A percentile compares a stretch with the other conserved stretches of the same genome.
Evolutionary conservation across 2,329 filamentous ascomycete genomes (phyloP).

Genomic region (Hymenotorrendiella dingleyae): DNA sequence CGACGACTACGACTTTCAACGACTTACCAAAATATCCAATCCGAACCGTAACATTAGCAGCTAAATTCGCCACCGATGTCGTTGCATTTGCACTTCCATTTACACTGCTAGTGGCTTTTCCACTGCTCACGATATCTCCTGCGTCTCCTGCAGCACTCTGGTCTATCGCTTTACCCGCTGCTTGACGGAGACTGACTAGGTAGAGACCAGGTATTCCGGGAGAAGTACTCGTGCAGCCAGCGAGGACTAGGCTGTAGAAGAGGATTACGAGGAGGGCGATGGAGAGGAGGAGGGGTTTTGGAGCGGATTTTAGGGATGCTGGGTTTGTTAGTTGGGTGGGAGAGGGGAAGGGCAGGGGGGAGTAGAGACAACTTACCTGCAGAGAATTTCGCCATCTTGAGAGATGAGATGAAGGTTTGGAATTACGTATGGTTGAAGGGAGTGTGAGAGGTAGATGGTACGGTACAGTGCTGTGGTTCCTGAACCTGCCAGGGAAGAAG

Average conservation of each 20-base stretch:
- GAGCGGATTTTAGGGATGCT: neutral
- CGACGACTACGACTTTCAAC: neutral
- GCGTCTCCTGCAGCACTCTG: neutral
- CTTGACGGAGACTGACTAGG: conserved; percentile 2
- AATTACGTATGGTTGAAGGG: too few species aligned
- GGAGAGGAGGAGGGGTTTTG: neutral
- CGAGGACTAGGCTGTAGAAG: conserved; percentile 1
- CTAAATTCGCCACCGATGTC: conserved; percentile 1
- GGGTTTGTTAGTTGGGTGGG: neutral
- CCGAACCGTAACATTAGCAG: neutral
- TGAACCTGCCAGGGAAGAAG: neutral
- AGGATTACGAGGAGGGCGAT: neutral
- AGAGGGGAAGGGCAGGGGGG: neutral
- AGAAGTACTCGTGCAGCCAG: neutral
- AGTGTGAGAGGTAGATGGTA: too few species aligned
- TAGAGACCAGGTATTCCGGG: conserved; percentile 4
- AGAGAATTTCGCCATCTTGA: neutral
- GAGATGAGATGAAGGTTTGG: too few species aligned
- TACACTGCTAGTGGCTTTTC: neutral
- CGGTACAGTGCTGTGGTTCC: too few species aligned
- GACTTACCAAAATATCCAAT: conserved; percentile 6
- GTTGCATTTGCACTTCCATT: too few species aligned
- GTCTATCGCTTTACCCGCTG: neutral
- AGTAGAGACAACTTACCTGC: too few species aligned
- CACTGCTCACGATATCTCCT: neutral